phyloP scores from a whole-genome alignment of 495 filamentous ascomycete genomes.

The Hypoxylon subgilvum region DNA sequence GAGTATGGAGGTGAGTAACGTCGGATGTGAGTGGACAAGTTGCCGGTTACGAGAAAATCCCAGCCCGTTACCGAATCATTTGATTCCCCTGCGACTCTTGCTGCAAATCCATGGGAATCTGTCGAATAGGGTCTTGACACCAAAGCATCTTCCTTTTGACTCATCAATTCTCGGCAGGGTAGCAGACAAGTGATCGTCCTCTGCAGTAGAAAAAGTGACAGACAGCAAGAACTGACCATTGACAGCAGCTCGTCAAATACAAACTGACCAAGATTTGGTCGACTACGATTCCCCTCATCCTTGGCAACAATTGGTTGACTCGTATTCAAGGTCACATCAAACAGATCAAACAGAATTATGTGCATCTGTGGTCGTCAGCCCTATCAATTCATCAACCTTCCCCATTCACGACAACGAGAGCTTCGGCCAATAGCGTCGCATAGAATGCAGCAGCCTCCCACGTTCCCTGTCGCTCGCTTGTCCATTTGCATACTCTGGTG shows the following conservation, averaged over 20 bases:
- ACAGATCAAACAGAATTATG: slow-evolving; percentile 4
- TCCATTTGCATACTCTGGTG: not conserved
- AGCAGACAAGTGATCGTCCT: slow-evolving; percentile 10
- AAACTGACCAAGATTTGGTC: slow-evolving; percentile 20
- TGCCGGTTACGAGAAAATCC: slow-evolving; percentile 4
- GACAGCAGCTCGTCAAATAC: slow-evolving; percentile 2
- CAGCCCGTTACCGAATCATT: not conserved
- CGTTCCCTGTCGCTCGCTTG: too few relatives aligned
- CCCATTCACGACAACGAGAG: slow-evolving; percentile 6
- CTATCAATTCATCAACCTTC: slow-evolving; percentile 27
- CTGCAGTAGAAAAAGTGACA: too few relatives aligned
- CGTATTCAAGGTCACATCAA: slow-evolving; percentile 14
- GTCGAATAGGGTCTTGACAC: slow-evolving; percentile 32
- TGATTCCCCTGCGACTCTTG: slow-evolving; percentile 20
- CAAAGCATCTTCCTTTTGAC: slow-evolving; percentile 30
- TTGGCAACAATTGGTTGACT: slow-evolving; percentile 26
- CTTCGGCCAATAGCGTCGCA: slow-evolving; percentile 19
- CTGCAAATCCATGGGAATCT: slow-evolving; percentile 11
- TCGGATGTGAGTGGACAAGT: slow-evolving; percentile 8
- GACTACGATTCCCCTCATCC: not conserved
- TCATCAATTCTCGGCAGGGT: slow-evolving; percentile 26
- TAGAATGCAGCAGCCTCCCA: slow-evolving; percentile 32
- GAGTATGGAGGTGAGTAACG: slow-evolving; percentile 5
- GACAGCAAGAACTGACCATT: too few relatives aligned
- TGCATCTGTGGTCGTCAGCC: slow-evolving; percentile 29